A percentile compares a stretch with the other conserved stretches of the same genome.
These are phyloP conservation scores for Hypoxylon cercidicola DNA, from an alignment of 495 filamentous ascomycete species.

Conservation along the genomic window DNA sequence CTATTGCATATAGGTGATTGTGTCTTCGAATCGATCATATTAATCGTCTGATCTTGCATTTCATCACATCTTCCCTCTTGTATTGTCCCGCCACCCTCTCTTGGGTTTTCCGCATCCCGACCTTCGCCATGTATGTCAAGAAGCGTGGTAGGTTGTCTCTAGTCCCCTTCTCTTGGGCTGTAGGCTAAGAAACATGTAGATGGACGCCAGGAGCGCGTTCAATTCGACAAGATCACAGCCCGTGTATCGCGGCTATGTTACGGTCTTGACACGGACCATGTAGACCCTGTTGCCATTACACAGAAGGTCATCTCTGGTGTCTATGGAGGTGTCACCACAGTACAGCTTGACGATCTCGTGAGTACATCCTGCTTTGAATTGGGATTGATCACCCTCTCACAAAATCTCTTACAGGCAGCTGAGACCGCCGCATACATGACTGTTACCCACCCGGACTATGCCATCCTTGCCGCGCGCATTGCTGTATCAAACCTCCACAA, in stretches of 20 bases:
- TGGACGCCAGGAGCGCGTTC: slow-evolving; percentile 99
- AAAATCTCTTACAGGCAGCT: slow-evolving; percentile 72
- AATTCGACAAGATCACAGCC: slow-evolving; percentile 99
- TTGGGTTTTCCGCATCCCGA: slow-evolving; percentile 18
- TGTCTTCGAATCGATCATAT: slow-evolving; percentile 19
- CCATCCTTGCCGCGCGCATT: slow-evolving; percentile 97
- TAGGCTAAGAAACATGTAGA: slow-evolving; percentile 64
- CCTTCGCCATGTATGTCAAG: slow-evolving; percentile 64
- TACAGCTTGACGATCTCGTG: slow-evolving; percentile 96
- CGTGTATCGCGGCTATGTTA: slow-evolving; percentile 98
- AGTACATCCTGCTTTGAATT: slow-evolving; percentile 44
- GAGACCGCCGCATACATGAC: slow-evolving; percentile 99
- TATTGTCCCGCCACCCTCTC: slow-evolving; percentile 23
- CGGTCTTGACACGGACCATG: slow-evolving; percentile 93
- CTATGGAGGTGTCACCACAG: slow-evolving; percentile 96
- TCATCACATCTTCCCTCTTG: slow-evolving; percentile 4
- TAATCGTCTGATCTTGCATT: slow-evolving; percentile 14
- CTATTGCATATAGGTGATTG: slow-evolving; percentile 29
- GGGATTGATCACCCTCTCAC: slow-evolving; percentile 15
- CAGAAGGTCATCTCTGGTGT: slow-evolving; percentile 99
- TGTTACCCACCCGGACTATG: slow-evolving; percentile 98
- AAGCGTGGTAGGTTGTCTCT: slow-evolving; percentile 64
- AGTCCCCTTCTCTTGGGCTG: background rate
- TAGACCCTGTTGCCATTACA: slow-evolving; percentile 97
- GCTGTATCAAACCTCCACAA: slow-evolving; percentile 99